These are phyloP conservation scores for Brassica carinata DNA, from an alignment of 345 rosid species.

Conservation along the genomic window DNA sequence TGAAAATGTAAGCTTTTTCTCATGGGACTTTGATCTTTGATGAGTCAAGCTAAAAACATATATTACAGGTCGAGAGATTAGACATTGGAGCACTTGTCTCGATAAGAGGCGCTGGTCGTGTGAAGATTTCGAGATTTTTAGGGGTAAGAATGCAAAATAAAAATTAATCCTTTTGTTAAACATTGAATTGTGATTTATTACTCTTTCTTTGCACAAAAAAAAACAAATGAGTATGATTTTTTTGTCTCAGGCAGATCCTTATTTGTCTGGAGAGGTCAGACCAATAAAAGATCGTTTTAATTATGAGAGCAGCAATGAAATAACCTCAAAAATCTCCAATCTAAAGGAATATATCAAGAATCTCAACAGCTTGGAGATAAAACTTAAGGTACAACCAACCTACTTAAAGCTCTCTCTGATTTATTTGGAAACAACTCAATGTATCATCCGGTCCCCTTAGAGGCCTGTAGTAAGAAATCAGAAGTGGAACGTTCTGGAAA, in stretches of 20 bases:
- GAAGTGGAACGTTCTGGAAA: neutral
- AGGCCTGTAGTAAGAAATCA: neutral
- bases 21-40: neutral
- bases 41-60: constrained; percentile 3
- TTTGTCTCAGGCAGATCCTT: constrained; percentile 69
- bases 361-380: constrained; percentile 72
- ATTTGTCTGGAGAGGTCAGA: constrained; percentile 67
- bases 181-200: neutral
- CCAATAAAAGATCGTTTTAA: constrained; percentile 55
- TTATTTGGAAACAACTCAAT: neutral
- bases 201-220: neutral
- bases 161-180: neutral
- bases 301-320: constrained; percentile 33
- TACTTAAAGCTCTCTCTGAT: neutral
- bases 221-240: neutral
- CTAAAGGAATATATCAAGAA: constrained; percentile 61
- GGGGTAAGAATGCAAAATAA: constrained; percentile 45
- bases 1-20: constrained; percentile 59
- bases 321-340: constrained; percentile 44
- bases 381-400: constrained; percentile 60
- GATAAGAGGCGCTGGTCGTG: constrained; percentile 70
- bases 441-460: neutral
- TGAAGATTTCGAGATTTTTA: constrained; percentile 52
- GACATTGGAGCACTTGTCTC: constrained; percentile 77
- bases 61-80: constrained; percentile 62